Evolutionary conservation across 208 protist genomes (phyloP), one percentile per base, ranked within the genome.

Genomic region (Trypanosomatidae sp.): DNA sequence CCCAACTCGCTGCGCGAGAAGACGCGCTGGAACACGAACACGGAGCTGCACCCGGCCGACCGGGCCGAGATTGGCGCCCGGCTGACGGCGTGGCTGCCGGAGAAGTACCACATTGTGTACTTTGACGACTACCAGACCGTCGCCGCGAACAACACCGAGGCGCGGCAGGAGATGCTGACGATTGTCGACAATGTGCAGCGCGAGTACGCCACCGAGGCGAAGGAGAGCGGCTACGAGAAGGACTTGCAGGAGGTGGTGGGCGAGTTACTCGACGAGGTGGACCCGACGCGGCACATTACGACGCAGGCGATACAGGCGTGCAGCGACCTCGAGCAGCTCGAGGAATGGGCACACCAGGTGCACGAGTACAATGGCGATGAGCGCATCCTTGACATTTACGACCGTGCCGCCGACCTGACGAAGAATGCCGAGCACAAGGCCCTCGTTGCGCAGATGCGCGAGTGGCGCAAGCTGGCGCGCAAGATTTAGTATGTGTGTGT

Each of bases 31-130:
- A 89, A 89, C 53, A 52, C 83, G 1, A 85, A 89, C 66, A 84
- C 72, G 16, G 75, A 89, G 56, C 66, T 89, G 26, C 80, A 89
- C 61, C 74, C 75, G 20, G 67, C 66, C 38, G 80, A 89, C 48
- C 63, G 73, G 25, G 66, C 70, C 1, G 80, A 89, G 61, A 89
- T 89, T 30, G 68, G 51, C 19, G 66, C 74, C 13, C 75, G 80
- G 11, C 75, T 89, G 33, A 89, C 74, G 19, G 80, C 80, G 11
- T 89, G 80, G 80, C 80, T 89, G 43, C 80, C 80, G 11, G 80
- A 89, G 73, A 89, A 89, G 63, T 89, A 89, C 57, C 80, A 89
- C 56, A 89, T 89, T 41, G 75, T 89, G 24, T 89, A 89, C 58
- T 81, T 86, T 35, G 80, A 89, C 32, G 80, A 89, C 61, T 89